phyloP scores from a whole-genome alignment of 768 basidiomycete species.

The Pleurotus djamor region DNA sequence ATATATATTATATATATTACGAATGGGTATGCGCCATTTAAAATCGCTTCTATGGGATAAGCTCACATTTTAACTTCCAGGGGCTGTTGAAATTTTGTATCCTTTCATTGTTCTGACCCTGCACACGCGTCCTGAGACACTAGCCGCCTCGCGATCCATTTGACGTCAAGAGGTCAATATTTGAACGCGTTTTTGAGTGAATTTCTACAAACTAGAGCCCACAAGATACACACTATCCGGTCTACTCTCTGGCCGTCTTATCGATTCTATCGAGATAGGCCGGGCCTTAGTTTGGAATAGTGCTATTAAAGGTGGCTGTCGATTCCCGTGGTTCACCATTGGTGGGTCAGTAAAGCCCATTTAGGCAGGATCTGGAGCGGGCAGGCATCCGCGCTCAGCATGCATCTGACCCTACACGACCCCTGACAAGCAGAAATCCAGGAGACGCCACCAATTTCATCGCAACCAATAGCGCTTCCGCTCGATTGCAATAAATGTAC shows the following conservation, averaged over 20 bases:
- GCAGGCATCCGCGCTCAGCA: background rate
- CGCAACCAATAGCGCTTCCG: background rate
- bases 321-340: background rate
- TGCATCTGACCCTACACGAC: conserved; percentile 1
- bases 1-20: no score
- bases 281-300: background rate
- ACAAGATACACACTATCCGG: background rate
- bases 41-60: no score
- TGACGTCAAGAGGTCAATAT: background rate
- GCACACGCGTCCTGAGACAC: background rate
- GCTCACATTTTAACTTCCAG: no score
- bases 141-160: background rate
- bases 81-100: background rate
- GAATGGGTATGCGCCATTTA: no score
- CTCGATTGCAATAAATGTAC: background rate
- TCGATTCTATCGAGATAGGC: background rate
- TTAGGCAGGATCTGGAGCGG: background rate
- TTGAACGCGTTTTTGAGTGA: background rate
- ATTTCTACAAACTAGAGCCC: background rate
- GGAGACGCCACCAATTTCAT: background rate
- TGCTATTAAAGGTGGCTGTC: background rate
- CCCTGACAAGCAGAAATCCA: background rate
- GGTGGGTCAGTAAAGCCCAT: conserved; percentile 3
- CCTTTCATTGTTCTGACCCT: background rate
- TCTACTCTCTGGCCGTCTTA: background rate